Conservation (phyloP, 2,329 filamentous ascomycete genomes). For the Cordyceps javanica region DNA sequence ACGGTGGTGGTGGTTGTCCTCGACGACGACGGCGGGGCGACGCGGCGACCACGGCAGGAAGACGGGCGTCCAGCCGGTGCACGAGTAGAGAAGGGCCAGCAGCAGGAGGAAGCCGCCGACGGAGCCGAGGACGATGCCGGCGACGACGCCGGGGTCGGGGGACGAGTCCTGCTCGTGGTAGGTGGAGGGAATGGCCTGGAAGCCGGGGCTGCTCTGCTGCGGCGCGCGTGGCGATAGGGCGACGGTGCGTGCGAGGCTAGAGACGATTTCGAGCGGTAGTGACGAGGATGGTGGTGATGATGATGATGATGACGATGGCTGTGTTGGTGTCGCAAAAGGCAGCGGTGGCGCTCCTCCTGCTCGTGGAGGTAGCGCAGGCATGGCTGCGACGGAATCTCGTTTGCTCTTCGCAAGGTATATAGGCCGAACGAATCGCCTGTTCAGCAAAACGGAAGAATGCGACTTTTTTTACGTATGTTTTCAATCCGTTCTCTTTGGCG, state of each 20-base stretch:
- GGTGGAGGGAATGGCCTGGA: conserved; percentile 28
- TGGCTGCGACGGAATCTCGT: neutral
- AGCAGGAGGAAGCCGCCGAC: conserved; percentile 47
- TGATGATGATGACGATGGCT: neutral
- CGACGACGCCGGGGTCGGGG: conserved; percentile 37
- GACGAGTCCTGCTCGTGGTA: conserved; percentile 28
- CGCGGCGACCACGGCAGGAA: conserved; percentile 19
- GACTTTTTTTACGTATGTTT: no score
- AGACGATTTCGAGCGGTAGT: neutral
- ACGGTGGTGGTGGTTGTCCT: neutral
- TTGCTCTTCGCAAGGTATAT: no score
- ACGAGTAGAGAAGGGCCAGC: conserved; percentile 44
- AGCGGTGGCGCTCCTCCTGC: neutral
- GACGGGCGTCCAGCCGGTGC: conserved; percentile 37
- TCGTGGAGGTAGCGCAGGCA: neutral
- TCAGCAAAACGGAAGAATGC: no score
- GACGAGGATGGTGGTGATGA: neutral
- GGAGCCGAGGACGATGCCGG: conserved; percentile 39
- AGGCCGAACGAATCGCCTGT: no score
- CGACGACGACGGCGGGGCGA: conserved; percentile 6
- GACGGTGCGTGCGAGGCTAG: neutral
- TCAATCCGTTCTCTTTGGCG: no score
- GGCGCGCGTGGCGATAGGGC: conserved; percentile 9
- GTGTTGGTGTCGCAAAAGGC: no score
- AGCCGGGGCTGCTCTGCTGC: conserved; percentile 9